phyloP scores from a whole-genome alignment of 345 rosid genomes.

The Acer negundo region DNA sequence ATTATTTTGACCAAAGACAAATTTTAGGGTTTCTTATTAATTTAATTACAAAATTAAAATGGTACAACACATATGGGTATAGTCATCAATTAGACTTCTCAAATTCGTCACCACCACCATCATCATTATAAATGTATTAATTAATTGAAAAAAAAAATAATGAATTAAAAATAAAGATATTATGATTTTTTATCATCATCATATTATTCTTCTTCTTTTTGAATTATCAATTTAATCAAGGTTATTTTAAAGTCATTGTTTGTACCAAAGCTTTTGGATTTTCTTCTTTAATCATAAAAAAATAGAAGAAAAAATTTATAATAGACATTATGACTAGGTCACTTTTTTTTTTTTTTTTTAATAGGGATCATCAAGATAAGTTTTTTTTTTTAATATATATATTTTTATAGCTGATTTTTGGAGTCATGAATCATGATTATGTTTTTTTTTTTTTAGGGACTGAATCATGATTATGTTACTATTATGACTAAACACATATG shows the following conservation, averaged over 20 bases:
- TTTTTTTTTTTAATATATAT: too few species aligned
- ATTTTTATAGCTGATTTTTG: too few species aligned
- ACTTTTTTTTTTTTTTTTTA: neutral
- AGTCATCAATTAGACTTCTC: slow-evolving; percentile 17
- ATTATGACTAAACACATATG: too few species aligned
- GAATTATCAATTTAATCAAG: neutral
- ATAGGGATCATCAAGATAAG: too few species aligned
- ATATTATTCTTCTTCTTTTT: too few species aligned
- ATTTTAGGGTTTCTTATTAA: neutral
- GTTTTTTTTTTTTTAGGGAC: too few species aligned
- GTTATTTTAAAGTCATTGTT: neutral
- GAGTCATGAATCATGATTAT: too few species aligned
- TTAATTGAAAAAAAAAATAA: neutral
- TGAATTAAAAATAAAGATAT: neutral
- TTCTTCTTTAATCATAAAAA: neutral
- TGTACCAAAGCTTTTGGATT: neutral
- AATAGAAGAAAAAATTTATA: neutral
- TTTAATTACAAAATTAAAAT: neutral
- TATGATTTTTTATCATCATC: too few species aligned
- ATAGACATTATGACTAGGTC: neutral
- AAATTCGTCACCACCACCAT: neutral
- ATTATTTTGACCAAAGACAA: neutral
- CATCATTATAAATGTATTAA: neutral
- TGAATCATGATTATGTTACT: too few species aligned
- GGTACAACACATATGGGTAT: slow-evolving; percentile 18